Evolutionary conservation across 768 basidiomycete genomes (phyloP), one percentile per base, ranked within the genome.

Genomic region (Clathrus columnatus): DNA sequence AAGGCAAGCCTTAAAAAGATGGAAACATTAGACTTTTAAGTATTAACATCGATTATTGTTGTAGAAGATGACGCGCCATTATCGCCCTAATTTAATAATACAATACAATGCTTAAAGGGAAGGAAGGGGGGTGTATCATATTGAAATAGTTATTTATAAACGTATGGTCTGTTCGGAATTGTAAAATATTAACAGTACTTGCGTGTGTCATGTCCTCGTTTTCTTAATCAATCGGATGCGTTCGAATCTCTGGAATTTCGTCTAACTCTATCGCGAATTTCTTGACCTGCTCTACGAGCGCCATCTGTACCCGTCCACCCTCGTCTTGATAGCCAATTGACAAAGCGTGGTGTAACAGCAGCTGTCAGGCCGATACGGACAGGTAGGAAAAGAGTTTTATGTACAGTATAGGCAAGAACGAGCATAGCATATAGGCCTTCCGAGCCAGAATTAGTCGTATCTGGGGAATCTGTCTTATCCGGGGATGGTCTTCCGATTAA

Each of bases 301-400:
- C 87, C 87, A n/a, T 75, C 79, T 21, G 79, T 72, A 11, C 87
- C 85, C 1, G 81, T 83, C 91, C 91, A 97, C 1, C 93, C 92
- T 59, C 84, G 72, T 30, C 68, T 71, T n/a, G 80, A 74, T 51
- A 97, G 70, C 89, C 90, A 95, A 18, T 77, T 76, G 4, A 96
- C 93, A n/a, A 97, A 68, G 60, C 77, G 77, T 0, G 93, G 93
- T 0, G 93, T 95, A 50, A 89, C 71, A 1, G 83, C 84, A 1
- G 89, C 91, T 0, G 95, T 97, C 59, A 94, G 69, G 0, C 92
- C 96, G 0, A 96, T 80, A 41, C 96, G 75, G 21, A 99, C 69
- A 7, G 96, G 96, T 20, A 98, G 67, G 65, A 97, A 88, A 1
- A 91, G 64, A 0, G 91, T 95, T 73, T 99, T 99, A 79, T 99